Evolutionary conservation across 1,284 basidiomycete species (phyloP).

Genomic region (Trametes pubescens): DNA sequence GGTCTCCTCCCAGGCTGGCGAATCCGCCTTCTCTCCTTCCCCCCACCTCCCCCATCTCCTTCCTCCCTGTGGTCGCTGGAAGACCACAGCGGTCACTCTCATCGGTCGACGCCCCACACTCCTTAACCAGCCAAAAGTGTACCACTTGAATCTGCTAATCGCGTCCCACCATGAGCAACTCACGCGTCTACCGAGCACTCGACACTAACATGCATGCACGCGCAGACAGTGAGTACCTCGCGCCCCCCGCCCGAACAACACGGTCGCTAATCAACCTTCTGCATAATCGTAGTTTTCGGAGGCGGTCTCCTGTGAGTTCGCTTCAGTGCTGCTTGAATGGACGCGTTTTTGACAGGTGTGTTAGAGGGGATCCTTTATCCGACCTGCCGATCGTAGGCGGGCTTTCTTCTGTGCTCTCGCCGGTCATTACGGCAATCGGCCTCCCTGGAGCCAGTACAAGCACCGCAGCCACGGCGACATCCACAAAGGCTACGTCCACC

Average conservation of each 20-base stretch:
- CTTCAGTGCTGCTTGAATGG: not conserved
- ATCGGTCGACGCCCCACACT: constrained; percentile 28
- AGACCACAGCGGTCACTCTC: constrained; percentile 30
- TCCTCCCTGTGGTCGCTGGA: constrained; percentile 32
- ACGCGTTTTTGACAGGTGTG: not conserved
- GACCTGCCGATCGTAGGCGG: constrained; percentile 9
- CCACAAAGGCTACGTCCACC: constrained; percentile 10
- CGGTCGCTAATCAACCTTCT: not conserved
- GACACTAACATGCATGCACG: constrained; percentile 15
- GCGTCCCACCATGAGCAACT: constrained; percentile 11
- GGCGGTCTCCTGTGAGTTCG: constrained; percentile 22
- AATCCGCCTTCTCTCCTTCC: constrained; percentile 3
- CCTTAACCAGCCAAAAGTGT: constrained; percentile 21
- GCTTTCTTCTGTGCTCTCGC: constrained; percentile 6
- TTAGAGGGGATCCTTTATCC: constrained; percentile 11
- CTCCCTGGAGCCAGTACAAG: constrained; percentile 11
- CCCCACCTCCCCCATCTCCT: constrained; percentile 10
- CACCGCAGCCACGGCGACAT: constrained; percentile 20
- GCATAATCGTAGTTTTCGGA: constrained; percentile 1
- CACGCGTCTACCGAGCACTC: constrained; percentile 8
- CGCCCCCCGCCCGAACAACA: not conserved
- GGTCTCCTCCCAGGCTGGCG: constrained; percentile 20
- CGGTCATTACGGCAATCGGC: constrained; percentile 11
- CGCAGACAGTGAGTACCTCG: constrained; percentile 20
- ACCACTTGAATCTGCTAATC: constrained; percentile 1